Conservation (phyloP, 2,329 filamentous ascomycete species). For the Fusarium globosum region DNA sequence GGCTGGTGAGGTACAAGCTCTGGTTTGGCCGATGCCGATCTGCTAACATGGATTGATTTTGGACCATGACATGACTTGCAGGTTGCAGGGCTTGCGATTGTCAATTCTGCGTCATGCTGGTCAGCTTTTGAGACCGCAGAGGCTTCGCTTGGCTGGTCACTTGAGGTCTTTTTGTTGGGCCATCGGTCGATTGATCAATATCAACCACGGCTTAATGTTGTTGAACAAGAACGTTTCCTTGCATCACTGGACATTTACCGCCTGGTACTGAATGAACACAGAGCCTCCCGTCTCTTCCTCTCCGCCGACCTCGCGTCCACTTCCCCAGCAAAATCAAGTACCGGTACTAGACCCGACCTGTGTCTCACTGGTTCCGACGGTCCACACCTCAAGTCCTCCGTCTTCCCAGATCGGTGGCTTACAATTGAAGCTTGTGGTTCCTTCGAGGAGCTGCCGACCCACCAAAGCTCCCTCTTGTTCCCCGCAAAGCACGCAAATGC, state of each 20-base stretch:
- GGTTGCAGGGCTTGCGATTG: conserved; percentile 16
- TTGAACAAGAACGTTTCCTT: neutral
- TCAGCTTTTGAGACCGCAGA: conserved; percentile 12
- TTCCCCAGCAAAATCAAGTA: conserved; percentile 11
- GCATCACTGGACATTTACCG: neutral
- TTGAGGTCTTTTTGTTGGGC: neutral
- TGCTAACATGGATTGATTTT: conserved; percentile 16
- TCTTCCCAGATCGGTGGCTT: conserved; percentile 41
- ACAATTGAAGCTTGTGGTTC: conserved; percentile 4
- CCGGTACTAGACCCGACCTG: conserved; percentile 8
- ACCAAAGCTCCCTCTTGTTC: conserved; percentile 34
- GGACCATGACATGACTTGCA: conserved; percentile 25
- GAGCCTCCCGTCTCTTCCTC: neutral
- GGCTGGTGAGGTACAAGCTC: conserved; percentile 15
- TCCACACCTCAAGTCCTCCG: neutral
- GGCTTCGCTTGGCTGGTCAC: neutral
- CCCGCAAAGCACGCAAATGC: conserved; percentile 38
- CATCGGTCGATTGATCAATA: neutral
- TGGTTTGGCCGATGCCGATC: conserved; percentile 27
- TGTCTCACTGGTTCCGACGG: conserved; percentile 34
- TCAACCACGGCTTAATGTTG: neutral
- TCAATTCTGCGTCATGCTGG: conserved; percentile 20
- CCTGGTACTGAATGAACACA: neutral
- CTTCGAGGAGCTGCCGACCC: conserved; percentile 32
- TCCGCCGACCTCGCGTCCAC: conserved; percentile 13